Evolutionary conservation across 2,329 filamentous ascomycete genomes (phyloP), one percentile per base, ranked within the genome.

Genomic region (Ceratocystis papillata): DNA sequence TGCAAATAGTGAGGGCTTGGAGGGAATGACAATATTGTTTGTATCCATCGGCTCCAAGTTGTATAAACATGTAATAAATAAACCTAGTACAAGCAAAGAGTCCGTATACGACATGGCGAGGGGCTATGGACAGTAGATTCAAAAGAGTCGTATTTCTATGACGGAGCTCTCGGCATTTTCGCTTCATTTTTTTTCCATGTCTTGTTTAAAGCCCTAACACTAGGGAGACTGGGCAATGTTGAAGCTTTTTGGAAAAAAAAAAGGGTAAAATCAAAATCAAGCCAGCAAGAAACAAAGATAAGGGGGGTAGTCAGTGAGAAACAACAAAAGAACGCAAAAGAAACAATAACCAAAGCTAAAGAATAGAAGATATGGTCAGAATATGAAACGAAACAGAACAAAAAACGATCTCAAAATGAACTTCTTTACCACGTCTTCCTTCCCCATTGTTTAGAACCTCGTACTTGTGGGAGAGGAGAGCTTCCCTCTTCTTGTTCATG

Each of bases 1-100:
- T 99, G 75, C 87, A 91, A 73, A 88, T 99, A 71, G 79, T 97
- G 71, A 84, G 92, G 73, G 88, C 96, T 73, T 96, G 90, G 88
- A 83, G 84, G 72, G 79, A 79, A 48, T 68, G 61, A 48, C 17
- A 7, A 41, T 1, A 53, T 28, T 53, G 20, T 17, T 25, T 10
- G 20, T 53, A 28, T 53, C 46, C 20, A 48, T 48, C n/a, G 17
- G 6, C 15, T 10, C n/a, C n/a, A 57, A 10, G 6, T 22, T 55
- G 28, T 25, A 12, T 7, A 44, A 45, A 45, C 8, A 62, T 22
- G 25, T n/a, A 62, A 6, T 22, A 7, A 25, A 45, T 30, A 20
- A 15, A 5, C 37, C 30, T 44, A 62, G 37, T 33, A 59, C 30
- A 44, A 10, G 17, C 41, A 62, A 33, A 45, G 7, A 44, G 37